These are phyloP conservation scores for Malassezia restricta DNA, from an alignment of 1,284 basidiomycete genomes.

Conservation along the genomic window DNA sequence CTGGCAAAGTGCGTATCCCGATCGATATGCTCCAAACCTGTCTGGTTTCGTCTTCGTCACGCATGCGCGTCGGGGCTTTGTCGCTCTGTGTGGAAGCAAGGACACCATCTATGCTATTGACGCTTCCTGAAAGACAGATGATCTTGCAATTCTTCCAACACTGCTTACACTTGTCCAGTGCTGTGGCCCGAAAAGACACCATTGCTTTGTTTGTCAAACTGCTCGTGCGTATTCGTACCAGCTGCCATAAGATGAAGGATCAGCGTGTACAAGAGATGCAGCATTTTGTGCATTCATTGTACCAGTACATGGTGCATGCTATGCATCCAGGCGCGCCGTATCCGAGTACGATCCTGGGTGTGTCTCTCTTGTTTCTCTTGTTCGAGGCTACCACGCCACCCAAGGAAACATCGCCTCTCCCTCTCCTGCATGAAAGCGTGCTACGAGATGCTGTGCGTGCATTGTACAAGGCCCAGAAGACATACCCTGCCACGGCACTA, in stretches of 20 bases:
- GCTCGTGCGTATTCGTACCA: slow-evolving; percentile 29
- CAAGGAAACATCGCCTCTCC: not conserved
- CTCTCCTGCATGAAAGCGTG: not conserved
- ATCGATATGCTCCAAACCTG: slow-evolving; percentile 20
- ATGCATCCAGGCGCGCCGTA: slow-evolving; percentile 40
- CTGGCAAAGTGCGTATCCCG: slow-evolving; percentile 16
- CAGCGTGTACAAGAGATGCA: slow-evolving; percentile 18
- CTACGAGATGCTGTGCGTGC: slow-evolving; percentile 10
- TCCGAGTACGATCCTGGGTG: slow-evolving; percentile 24
- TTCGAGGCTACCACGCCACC: slow-evolving; percentile 15
- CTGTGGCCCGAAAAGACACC: slow-evolving; percentile 27
- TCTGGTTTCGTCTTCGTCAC: slow-evolving; percentile 21
- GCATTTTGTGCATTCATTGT: slow-evolving; percentile 20
- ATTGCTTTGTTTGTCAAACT: slow-evolving; percentile 33
- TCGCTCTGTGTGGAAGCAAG: slow-evolving; percentile 29
- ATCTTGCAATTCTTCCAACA: slow-evolving; percentile 24
- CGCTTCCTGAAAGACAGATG: slow-evolving; percentile 19
- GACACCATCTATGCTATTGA: slow-evolving; percentile 22
- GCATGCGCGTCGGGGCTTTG: slow-evolving; percentile 27
- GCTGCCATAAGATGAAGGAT: slow-evolving; percentile 21
- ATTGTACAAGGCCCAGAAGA: slow-evolving; percentile 27
- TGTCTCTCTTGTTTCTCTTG: slow-evolving; percentile 30
- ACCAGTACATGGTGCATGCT: slow-evolving; percentile 16
- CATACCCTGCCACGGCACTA: slow-evolving; percentile 24
- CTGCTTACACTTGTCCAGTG: slow-evolving; percentile 18